Evolutionary conservation across 345 rosid genomes (phyloP), one percentile per base, ranked within the genome.

Genomic region (Odontarrhena argentea): DNA sequence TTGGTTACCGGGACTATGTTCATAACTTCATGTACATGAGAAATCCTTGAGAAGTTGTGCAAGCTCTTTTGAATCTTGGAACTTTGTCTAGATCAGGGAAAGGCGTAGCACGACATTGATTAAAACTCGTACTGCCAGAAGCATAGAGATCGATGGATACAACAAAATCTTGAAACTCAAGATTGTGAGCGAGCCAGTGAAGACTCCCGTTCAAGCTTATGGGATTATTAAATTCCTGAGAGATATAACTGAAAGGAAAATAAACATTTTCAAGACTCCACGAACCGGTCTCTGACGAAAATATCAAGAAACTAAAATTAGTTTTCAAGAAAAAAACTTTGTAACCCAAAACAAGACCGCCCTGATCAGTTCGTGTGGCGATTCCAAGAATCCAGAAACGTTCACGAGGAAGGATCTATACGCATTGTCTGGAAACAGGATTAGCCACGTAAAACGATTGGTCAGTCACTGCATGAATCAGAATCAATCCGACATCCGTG

Each of bases 241-340:
- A 7, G 28, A 57, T 24, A 38, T 10, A 57, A 40, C 9, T 18
- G 47, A 10, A 41, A 14, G 22, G 50, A 42, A 30, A 44, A 2
- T 1, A 3, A 0, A 7, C 12, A 32, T 9, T 42, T 37, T 43
- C 8, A n/a, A 32, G 24, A 65, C 35, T 54, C 61, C 53, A 65
- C 61, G 54, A 65, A 9, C 53, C 70, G 1, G 53, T 54, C 61
- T 53, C 69, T 10, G 61, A 53, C 42, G 61, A 54, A 42, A 42
- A 65, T 28, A 53, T 11, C 3, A 41, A 12, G 7, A 44, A 53
- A 15, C 13, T 59, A 11, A 59, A 59, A 22, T n/a, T 59, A 18
- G 46, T 28, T 26, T 59, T 26, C 0, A 59, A 26, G 38, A 59
- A 0, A 26, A 48, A n/a, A 9, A 58, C 65, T 30, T 44, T 60